Evolutionary conservation across 495 filamentous ascomycete genomes (phyloP), one percentile per base, ranked within the genome.

Genomic region (Geoglossum glabrum): DNA sequence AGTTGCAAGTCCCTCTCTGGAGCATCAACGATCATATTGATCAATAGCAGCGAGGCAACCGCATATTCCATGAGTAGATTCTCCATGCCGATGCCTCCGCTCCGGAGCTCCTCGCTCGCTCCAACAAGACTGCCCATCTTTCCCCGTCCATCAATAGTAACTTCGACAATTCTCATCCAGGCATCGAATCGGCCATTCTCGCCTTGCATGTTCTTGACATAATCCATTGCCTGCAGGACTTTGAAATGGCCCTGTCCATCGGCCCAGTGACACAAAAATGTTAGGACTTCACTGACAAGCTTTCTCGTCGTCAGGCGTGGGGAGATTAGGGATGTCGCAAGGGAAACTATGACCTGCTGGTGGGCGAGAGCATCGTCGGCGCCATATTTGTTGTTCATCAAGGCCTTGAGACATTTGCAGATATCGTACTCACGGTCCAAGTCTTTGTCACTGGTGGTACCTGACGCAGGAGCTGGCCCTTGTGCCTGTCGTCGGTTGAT

Each of bases 321-420:
- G 0, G 90, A 95, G 36, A 87, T 83, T 49, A 98, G 72, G 26
- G 87, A 94, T 51, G 80, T 90, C 55, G 85, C 86, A 36, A 98
- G 77, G 10, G 93, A 86, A 56, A 88, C 83, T 57, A 96, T 82
- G 59, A 96, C 85, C 63, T 86, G 82, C 64, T 92, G 84, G 67
- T 98, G 92, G 36, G 76, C 72, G 50, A 98, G 74, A n/a, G 93
- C 92, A 76, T 98, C 89, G 63, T 98, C 93, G 31, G 92, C 93
- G 49, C 92, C 92, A 70, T 90, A 97, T 65, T 95, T 95, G 76
- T 94, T 98, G 77, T 98, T 98, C 84, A 97, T 93, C 51, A 97
- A 69, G 51, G 88, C 87, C 70, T 97, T 98, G 54, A 98, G 69
- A 70, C 93, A 97, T 71, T 98, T 98, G 60, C 93, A 79, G 63